Conservation (phyloP, 495 filamentous ascomycete species). For the Apiosordaria backusii region DNA sequence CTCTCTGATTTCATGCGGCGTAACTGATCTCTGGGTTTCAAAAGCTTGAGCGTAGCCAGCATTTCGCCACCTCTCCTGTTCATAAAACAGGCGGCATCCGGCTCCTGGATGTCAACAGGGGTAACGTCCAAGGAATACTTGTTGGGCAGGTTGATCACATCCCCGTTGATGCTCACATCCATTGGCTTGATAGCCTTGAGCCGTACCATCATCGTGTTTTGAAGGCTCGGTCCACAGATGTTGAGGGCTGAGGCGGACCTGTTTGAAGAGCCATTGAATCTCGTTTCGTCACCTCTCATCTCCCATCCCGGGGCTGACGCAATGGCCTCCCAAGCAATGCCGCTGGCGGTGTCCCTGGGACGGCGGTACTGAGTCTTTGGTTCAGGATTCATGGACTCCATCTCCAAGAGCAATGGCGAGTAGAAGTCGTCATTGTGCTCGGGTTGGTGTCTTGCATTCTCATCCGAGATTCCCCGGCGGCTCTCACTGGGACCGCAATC, state of each 20-base stretch:
- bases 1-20: constrained; percentile 8
- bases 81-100: background rate
- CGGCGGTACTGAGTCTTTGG: constrained; percentile 1
- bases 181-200: constrained; percentile 23
- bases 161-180: constrained; percentile 23
- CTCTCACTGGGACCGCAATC: background rate
- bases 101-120: constrained; percentile 8
- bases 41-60: constrained; percentile 18
- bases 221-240: background rate
- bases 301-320: constrained; percentile 21
- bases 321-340: constrained; percentile 23
- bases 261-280: background rate
- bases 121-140: constrained; percentile 27
- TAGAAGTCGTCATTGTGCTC: constrained; percentile 13
- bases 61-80: background rate
- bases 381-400: constrained; percentile 12
- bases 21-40: constrained; percentile 2
- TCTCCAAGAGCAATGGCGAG: constrained; percentile 7
- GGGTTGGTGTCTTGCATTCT: background rate
- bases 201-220: constrained; percentile 15
- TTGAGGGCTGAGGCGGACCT: background rate
- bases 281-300: background rate
- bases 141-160: constrained; percentile 23
- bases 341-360: constrained; percentile 7
- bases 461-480: background rate